phyloP scores from a whole-genome alignment of 2,329 filamentous ascomycete genomes.

The Teratosphaeria zuluensis region DNA sequence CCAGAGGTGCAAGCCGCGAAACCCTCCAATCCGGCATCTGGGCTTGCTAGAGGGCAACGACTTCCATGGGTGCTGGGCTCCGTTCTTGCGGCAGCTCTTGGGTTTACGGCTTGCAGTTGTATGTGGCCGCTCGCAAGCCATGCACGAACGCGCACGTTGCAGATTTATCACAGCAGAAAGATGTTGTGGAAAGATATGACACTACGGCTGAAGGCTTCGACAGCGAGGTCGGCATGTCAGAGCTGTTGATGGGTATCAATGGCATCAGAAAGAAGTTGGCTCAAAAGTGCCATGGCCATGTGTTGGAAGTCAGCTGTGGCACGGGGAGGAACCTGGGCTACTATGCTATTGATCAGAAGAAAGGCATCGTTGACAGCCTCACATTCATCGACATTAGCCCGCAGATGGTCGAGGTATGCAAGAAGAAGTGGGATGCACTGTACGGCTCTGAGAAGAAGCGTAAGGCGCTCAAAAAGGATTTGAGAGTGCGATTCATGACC shows the following conservation, averaged over 20 bases:
- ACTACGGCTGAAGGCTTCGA: slow-evolving; percentile 37
- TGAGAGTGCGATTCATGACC: slow-evolving; percentile 29
- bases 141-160: slow-evolving; percentile 15
- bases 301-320: slow-evolving; percentile 40
- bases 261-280: slow-evolving; percentile 32
- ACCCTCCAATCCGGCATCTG: neutral
- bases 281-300: slow-evolving; percentile 34
- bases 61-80: slow-evolving; percentile 16
- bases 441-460: slow-evolving; percentile 17
- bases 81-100: slow-evolving; percentile 28
- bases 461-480: slow-evolving; percentile 10
- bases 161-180: slow-evolving; percentile 22
- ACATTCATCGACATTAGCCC: slow-evolving; percentile 39
- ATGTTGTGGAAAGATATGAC: slow-evolving; percentile 39
- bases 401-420: slow-evolving; percentile 39
- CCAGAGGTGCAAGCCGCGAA: neutral
- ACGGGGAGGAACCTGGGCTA: slow-evolving; percentile 40
- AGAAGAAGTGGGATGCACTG: slow-evolving; percentile 38
- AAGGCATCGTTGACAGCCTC: slow-evolving; percentile 29
- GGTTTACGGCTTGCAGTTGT: slow-evolving; percentile 32
- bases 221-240: slow-evolving; percentile 36
- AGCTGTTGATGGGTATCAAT: slow-evolving; percentile 33
- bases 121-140: slow-evolving; percentile 21
- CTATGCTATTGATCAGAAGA: slow-evolving; percentile 25
- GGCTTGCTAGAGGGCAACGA: neutral